These are phyloP conservation scores for Leccinellum luteum DNA, from an alignment of 768 basidiomycete species.

Conservation along the genomic window DNA sequence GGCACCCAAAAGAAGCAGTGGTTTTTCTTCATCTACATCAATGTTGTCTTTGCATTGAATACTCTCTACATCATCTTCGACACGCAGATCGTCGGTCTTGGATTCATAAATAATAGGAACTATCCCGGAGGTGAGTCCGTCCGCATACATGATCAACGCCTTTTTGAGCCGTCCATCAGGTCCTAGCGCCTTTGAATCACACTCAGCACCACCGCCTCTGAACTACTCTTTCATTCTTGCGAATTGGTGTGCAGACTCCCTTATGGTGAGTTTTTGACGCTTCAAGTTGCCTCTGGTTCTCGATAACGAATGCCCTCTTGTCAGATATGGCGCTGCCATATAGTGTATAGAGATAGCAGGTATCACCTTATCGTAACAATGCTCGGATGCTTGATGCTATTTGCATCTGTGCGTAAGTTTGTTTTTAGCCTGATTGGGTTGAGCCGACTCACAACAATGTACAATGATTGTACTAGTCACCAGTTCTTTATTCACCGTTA, in stretches of 20 bases:
- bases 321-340: slow-evolving; percentile 33
- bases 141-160: neutral
- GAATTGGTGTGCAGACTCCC: slow-evolving; percentile 30
- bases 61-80: slow-evolving; percentile 26
- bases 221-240: slow-evolving; percentile 27
- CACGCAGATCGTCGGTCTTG: slow-evolving; percentile 22
- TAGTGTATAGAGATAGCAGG: slow-evolving; percentile 30
- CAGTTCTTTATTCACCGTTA: slow-evolving; percentile 29
- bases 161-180: slow-evolving; percentile 9
- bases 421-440: neutral
- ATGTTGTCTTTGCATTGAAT: slow-evolving; percentile 27
- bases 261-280: slow-evolving; percentile 24
- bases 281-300: neutral
- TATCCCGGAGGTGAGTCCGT: slow-evolving; percentile 30
- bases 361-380: slow-evolving; percentile 13
- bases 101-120: slow-evolving; percentile 31
- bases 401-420: slow-evolving; percentile 24
- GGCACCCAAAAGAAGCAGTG: slow-evolving; percentile 17
- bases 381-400: slow-evolving; percentile 20
- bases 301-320: neutral
- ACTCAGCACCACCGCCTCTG: slow-evolving; percentile 23
- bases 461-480: slow-evolving; percentile 18
- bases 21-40: slow-evolving; percentile 31
- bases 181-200: slow-evolving; percentile 24
- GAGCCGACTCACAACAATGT: neutral